A percentile compares a stretch with the other conserved stretches of the same genome.
Evolutionary conservation across 1,284 basidiomycete species (phyloP).

Genomic region (Malassezia slooffiae): DNA sequence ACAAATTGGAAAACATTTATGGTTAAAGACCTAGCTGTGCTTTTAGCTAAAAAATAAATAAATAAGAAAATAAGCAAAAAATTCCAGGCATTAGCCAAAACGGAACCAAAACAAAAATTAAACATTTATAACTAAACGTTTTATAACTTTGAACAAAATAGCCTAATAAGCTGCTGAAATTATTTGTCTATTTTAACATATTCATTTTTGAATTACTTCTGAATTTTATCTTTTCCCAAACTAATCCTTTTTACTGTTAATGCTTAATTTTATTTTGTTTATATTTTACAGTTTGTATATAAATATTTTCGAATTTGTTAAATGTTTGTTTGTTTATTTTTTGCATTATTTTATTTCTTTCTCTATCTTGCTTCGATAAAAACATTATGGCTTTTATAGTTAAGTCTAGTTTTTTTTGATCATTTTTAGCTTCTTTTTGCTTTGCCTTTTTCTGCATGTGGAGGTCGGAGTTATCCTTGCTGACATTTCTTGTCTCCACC

Average conservation of each 20-base stretch:
- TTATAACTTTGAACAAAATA: neutral
- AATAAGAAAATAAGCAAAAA: neutral
- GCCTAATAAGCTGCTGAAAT: neutral
- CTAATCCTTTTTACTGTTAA: neutral
- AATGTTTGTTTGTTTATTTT: neutral
- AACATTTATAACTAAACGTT: too few species aligned
- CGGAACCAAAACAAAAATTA: neutral
- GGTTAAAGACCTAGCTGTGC: neutral
- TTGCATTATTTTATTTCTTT: neutral
- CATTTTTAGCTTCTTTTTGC: neutral
- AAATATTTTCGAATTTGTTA: neutral
- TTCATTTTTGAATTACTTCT: neutral
- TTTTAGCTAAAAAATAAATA: neutral
- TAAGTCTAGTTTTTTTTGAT: neutral
- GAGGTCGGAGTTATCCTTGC: too few species aligned
- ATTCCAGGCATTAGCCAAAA: neutral
- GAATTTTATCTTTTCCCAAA: too few species aligned
- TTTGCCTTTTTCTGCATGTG: too few species aligned
- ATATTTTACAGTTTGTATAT: neutral
- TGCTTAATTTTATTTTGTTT: neutral
- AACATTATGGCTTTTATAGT: neutral
- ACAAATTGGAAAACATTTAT: too few species aligned
- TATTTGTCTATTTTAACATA: neutral
- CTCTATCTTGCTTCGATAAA: slow-evolving; percentile 1
- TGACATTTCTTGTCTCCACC: too few species aligned